phyloP scores from a whole-genome alignment of 495 filamentous ascomycete genomes.

The Aspergillus avenaceus region DNA sequence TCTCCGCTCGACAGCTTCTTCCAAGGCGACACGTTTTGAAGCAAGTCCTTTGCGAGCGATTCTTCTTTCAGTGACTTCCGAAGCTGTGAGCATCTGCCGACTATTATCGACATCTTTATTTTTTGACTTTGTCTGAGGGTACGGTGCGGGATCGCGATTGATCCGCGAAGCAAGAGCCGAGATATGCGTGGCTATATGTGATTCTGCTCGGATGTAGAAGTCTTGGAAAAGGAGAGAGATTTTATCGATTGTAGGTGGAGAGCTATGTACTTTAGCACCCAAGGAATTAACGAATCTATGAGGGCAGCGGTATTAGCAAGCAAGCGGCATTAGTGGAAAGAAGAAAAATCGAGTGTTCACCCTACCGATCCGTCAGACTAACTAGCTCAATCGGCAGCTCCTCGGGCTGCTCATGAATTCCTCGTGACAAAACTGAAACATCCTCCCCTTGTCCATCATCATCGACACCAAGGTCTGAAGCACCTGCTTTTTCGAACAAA shows the following conservation, averaged over 20 bases:
- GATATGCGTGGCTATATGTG: constrained; percentile 85
- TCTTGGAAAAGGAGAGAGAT: constrained; percentile 89
- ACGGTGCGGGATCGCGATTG: constrained; percentile 57
- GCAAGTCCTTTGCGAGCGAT: constrained; percentile 74
- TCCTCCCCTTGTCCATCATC: constrained; percentile 49
- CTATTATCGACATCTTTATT: constrained; percentile 37
- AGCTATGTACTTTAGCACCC: constrained; percentile 78
- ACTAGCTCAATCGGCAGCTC: constrained; percentile 90
- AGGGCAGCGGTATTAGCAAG: not conserved
- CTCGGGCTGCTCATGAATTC: constrained; percentile 62
- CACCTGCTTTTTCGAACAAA: constrained; percentile 42
- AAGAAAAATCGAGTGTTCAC: constrained; percentile 1
- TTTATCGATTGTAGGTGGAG: constrained; percentile 77
- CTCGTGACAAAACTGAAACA: constrained; percentile 39
- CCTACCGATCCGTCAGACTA: constrained; percentile 81
- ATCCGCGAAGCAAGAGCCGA: constrained; percentile 72
- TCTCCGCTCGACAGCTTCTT: constrained; percentile 88
- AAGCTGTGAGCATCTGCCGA: constrained; percentile 88
- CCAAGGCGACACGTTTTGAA: constrained; percentile 67
- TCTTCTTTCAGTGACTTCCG: constrained; percentile 75
- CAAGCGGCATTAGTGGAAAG: not conserved
- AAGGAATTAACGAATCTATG: constrained; percentile 89
- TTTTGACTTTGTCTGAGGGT: constrained; percentile 18
- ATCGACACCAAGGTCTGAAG: constrained; percentile 48
- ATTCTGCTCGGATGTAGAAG: constrained; percentile 80